A percentile compares a stretch with the other conserved stretches of the same genome.
phyloP scores from a whole-genome alignment of 352 stramenopile species.

The Phytophthora rubi region DNA sequence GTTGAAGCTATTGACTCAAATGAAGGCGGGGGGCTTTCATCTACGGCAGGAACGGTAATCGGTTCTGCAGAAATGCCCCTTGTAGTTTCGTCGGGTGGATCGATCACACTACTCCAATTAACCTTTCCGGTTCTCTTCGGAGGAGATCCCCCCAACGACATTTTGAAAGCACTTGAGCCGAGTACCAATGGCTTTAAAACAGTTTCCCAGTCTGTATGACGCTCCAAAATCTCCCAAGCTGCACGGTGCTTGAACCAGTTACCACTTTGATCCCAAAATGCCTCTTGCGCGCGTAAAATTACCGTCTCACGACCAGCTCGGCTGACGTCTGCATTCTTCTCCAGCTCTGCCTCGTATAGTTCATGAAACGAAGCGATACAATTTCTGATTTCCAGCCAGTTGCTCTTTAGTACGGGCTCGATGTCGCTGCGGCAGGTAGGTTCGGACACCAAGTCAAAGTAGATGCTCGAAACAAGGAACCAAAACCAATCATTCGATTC shows the following conservation, averaged over 20 bases:
- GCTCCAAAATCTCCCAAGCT: constrained; percentile 17
- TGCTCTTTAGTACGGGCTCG: constrained; percentile 2
- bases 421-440: neutral
- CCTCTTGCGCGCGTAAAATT: constrained; percentile 1
- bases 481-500: constrained; percentile 23
- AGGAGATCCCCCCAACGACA: neutral
- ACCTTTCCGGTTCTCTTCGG: too few species aligned
- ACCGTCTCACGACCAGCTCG: neutral
- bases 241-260: constrained; percentile 18
- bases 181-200: constrained; percentile 12
- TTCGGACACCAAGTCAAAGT: constrained; percentile 7
- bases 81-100: neutral
- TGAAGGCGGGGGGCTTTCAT: neutral
- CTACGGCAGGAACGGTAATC: neutral
- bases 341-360: constrained; percentile 5
- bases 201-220: constrained; percentile 12
- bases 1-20: neutral
- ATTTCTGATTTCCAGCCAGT: neutral
- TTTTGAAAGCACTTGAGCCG: neutral
- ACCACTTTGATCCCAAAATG: constrained; percentile 3
- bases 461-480: constrained; percentile 15
- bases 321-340: neutral
- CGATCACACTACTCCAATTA: neutral
- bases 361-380: constrained; percentile 8
- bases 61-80: neutral